Base-by-base conservation (phyloP, 139 green algal genomes). In the Chlamydomonas sphaeroides region DNA sequence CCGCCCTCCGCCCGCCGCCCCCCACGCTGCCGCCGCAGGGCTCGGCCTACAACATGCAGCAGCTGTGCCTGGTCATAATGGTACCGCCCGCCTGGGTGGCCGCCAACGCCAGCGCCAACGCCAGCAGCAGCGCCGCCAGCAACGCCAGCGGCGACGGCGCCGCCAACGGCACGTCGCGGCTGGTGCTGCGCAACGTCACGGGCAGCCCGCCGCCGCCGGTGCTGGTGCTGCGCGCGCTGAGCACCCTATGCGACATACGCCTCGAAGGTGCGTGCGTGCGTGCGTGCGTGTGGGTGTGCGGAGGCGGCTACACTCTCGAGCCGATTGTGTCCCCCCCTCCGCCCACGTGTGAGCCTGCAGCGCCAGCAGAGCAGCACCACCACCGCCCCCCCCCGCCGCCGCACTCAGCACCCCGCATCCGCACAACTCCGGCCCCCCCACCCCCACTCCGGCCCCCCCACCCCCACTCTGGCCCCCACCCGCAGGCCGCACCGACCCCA, bases 61-160 rank as follows among this genome's bases (percentile, higher is more conserved):
- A 42, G 45, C 42, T 82, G n/a, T 82, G 75, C 36, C 62, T 82
- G 39, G 41, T 82, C 25, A 30, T 82, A 32, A 17, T 73, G 0
- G 62, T 38, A 11, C 38, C 38, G 30, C 5, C 5, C n/a, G 23
- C 53, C 53, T 8, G 11, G 20, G 11, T 62, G 36, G 30, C 33
- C 21, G 14, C 28, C 38, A n/a, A 42, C 57, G 26, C 6, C 20
- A 42, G 10, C 7, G 33, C 33, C 17, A 45, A 26, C 33, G 18
- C 36, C 59, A 36, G 28, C 59, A 38, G 18, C 7, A 5, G 30
- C 59, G 4, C 59, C 28, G 59, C 6, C 26, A 23, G 11, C 45
- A 53, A 53, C 45, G 45, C 14, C n/a, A n/a, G n/a, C n/a, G n/a
- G n/a, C n/a, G 45, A 53, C 45, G 45, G 45, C 14, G 56, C 56